Base-by-base conservation (phyloP, 1,284 basidiomycete species). In the Leccinum subrobustum region DNA sequence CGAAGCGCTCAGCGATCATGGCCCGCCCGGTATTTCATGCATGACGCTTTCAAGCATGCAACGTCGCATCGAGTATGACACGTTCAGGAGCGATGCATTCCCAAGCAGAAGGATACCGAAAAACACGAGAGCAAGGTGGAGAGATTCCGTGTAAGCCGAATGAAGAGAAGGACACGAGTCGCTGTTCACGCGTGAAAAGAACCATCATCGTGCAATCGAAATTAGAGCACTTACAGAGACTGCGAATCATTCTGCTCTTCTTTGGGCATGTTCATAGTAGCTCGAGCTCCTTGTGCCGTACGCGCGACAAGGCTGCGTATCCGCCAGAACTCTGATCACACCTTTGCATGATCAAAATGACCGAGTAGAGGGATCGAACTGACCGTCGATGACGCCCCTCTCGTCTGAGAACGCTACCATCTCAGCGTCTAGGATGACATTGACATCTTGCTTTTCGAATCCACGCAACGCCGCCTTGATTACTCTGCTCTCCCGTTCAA, bases 361-460 rank as follows among this genome's bases (percentile, higher is more conserved):
- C 44, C 5, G 29, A n/a, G 2, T 25, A 25, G 18, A 59, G 29
- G 14, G 52, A 58, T 37, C n/a, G 48, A 47, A 65, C 75, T 55
- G 62, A 88, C 88, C 88, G 61, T 89, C 87, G 42, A 91, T 79
- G 23, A 75, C 72, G 25, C 77, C 60, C 20, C 88, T 27, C 27
- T 27, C 27, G 27, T 27, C 27, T 53, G 88, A 84, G 72, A 83
- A 95, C 0, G 91, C 87, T 4, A 95, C 87, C 84, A 96, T 92
- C 74, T 96, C 94, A 1, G 92, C 92, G 70, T 96, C 94, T 0
- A 96, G 74, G 18, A 96, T 86, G 33, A 91, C 73, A 44, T 3
- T 20, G 6, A 44, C 42, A 60, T 83, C 84, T 52, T 73, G 71
- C 62, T 71, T 74, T 27, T 66, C 71, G 29, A 68, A 60, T 6